A percentile compares a stretch with the other conserved stretches of the same genome.
Conservation (phyloP, 2,329 filamentous ascomycete species). For the Colletotrichum lupini region DNA sequence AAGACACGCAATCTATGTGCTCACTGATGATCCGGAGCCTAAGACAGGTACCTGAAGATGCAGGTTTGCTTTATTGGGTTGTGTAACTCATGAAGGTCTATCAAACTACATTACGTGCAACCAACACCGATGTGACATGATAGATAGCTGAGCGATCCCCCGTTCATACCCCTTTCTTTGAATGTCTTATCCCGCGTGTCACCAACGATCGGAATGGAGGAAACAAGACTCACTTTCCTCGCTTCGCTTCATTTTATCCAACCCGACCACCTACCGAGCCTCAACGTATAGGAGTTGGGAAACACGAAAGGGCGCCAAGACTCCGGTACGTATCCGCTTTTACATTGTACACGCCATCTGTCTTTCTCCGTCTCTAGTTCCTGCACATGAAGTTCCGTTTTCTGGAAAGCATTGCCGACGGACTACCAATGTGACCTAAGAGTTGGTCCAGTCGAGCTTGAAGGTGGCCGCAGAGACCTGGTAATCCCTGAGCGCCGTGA, state of each 20-base stretch:
- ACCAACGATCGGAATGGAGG: background rate
- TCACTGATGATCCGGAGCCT: background rate
- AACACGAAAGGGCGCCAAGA: conserved; percentile 31
- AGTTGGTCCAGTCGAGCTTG: conserved; percentile 82
- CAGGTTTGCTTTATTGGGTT: conserved; percentile 17
- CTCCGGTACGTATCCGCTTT: conserved; percentile 30
- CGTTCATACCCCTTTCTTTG: background rate
- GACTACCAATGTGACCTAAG: background rate
- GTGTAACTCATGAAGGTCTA: conserved; percentile 32
- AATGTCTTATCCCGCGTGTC: conserved; percentile 3
- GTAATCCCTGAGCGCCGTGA: conserved; percentile 78
- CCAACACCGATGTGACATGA: conserved; percentile 10
- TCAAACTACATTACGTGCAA: conserved; percentile 13
- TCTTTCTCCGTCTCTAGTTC: background rate
- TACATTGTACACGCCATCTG: background rate
- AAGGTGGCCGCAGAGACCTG: conserved; percentile 79
- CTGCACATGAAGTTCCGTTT: background rate
- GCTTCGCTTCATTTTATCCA: conserved; percentile 6
- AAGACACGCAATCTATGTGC: background rate
- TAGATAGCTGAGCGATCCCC: background rate
- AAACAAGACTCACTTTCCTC: background rate
- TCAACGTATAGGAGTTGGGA: conserved; percentile 1
- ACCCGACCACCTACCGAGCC: background rate
- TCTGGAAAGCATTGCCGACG: background rate
- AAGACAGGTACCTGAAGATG: background rate